These are phyloP conservation scores for Blepharisma japonicum DNA, from an alignment of 73 alveolate genomes.

Conservation along the genomic window DNA sequence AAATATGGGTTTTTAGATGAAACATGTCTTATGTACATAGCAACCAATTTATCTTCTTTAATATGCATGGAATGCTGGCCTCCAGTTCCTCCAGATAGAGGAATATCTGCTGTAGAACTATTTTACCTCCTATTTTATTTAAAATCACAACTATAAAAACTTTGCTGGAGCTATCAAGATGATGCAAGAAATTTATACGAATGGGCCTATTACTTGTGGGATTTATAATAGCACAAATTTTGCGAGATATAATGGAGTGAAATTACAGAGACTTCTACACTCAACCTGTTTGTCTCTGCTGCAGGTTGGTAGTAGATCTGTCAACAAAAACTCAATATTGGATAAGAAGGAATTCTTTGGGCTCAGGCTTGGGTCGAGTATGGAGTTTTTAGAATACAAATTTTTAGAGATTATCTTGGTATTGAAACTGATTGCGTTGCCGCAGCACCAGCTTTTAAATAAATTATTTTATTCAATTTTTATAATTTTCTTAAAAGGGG, in stretches of 20 bases:
- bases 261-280: slow-evolving; percentile 30
- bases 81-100: too few species aligned
- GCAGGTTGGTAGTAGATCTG: slow-evolving; percentile 79
- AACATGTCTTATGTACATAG: slow-evolving; percentile 71
- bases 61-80: too few species aligned
- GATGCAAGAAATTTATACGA: slow-evolving; percentile 69
- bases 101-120: too few species aligned
- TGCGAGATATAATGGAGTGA: slow-evolving; percentile 67
- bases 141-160: slow-evolving; percentile 46
- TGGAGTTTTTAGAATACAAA: slow-evolving; percentile 81
- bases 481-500: too few species aligned
- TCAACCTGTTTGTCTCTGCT: slow-evolving; percentile 63
- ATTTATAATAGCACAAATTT: slow-evolving; percentile 48
- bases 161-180: slow-evolving; percentile 63
- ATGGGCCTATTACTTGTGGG: slow-evolving; percentile 79
- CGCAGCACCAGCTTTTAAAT: slow-evolving; percentile 55
- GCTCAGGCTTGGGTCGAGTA: slow-evolving; percentile 90
- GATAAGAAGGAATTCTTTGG: slow-evolving; percentile 90
- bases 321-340: slow-evolving; percentile 67
- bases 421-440: slow-evolving; percentile 61
- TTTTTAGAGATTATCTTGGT: slow-evolving; percentile 63
- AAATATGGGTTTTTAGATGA: slow-evolving; percentile 66
- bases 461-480: too few species aligned
- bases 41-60: too few species aligned
- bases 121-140: slow-evolving; percentile 28